A percentile compares a stretch with the other conserved stretches of the same genome.
Evolutionary conservation across 1,284 basidiomycete genomes (phyloP).

Genomic region (Tylopilus orsonianus): DNA sequence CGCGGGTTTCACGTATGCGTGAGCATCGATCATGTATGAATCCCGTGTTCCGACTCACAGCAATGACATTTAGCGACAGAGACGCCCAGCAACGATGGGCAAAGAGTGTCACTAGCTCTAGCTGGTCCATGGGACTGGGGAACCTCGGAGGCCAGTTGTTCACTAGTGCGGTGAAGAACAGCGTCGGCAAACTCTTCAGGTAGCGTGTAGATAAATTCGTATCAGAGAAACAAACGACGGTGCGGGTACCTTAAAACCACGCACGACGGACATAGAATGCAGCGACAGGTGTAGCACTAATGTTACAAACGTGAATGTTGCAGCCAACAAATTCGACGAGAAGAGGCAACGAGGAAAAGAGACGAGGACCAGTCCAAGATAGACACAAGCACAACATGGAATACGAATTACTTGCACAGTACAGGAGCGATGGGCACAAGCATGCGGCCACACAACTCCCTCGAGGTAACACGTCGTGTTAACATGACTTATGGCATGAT

Average conservation of each 20-base stretch:
- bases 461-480: constrained; percentile 11
- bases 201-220: constrained; percentile 14
- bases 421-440: constrained; percentile 7
- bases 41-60: constrained; percentile 13
- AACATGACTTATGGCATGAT: constrained; percentile 11
- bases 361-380: constrained; percentile 23
- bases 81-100: constrained; percentile 88
- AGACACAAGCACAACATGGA: constrained; percentile 19
- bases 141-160: constrained; percentile 80
- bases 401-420: constrained; percentile 13
- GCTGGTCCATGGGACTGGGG: constrained; percentile 65
- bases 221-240: constrained; percentile 10
- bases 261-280: constrained; percentile 7
- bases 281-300: constrained; percentile 24
- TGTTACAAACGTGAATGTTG: constrained; percentile 32
- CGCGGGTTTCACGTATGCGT: constrained; percentile 91
- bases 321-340: constrained; percentile 17
- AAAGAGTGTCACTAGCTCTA: constrained; percentile 58
- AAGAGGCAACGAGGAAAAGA: neutral
- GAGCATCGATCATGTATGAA: constrained; percentile 33
- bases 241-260: constrained; percentile 11
- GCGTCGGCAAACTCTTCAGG: constrained; percentile 75
- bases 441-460: constrained; percentile 10
- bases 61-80: constrained; percentile 59
- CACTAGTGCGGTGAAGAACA: constrained; percentile 75